A percentile compares a stretch with the other conserved stretches of the same genome.
Conservation (phyloP, 257 asterid species). For the Leonotis leonurus region DNA sequence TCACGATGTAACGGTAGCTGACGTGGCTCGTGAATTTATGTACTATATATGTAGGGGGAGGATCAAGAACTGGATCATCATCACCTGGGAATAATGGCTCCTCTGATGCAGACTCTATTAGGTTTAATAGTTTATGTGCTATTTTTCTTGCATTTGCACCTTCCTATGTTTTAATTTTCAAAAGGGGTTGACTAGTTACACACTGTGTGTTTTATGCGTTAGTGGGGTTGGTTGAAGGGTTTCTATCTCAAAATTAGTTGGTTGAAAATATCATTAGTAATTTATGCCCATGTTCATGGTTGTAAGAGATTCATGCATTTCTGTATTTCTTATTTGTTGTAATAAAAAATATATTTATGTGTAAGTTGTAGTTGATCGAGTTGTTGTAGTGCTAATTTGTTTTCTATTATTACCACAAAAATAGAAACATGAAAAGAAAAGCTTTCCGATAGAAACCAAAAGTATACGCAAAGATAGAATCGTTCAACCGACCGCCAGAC, state of each 20-base stretch:
- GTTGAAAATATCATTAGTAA: not conserved
- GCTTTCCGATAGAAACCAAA: no score
- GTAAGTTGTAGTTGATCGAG: no score
- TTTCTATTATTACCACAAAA: no score
- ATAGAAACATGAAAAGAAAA: no score
- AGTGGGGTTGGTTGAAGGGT: not conserved
- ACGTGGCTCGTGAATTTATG: not conserved
- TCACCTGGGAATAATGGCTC: slow-evolving; percentile 23
- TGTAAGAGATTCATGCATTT: not conserved
- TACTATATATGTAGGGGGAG: slow-evolving; percentile 19
- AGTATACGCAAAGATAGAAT: no score
- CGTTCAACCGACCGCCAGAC: no score
- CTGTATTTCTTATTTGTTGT: not conserved
- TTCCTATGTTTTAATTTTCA: slow-evolving; percentile 19
- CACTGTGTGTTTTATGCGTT: not conserved
- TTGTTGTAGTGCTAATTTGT: no score
- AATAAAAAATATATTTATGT: no score
- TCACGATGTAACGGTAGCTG: no score
- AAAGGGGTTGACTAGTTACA: not conserved
- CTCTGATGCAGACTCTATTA: slow-evolving; percentile 19
- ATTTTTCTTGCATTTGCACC: slow-evolving; percentile 2
- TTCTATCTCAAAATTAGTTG: not conserved
- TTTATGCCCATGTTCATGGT: not conserved
- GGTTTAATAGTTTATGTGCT: slow-evolving; percentile 1
- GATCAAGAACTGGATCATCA: slow-evolving; percentile 24